Evolutionary conservation across 441 rosid species (phyloP).

Genomic region (Lepidium campestre): DNA sequence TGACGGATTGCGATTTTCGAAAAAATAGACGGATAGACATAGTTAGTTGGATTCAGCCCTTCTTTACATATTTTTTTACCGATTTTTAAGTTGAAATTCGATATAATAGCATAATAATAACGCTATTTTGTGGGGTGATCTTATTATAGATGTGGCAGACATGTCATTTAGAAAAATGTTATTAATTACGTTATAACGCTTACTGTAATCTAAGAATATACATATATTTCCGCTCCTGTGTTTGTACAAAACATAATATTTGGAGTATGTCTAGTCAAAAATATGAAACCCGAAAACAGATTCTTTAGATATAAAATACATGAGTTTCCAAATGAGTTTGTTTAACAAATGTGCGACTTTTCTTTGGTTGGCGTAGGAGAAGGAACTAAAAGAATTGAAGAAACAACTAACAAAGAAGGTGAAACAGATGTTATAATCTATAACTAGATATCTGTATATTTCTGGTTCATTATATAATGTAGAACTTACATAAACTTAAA

Average conservation of each 20-base stretch:
- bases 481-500: not conserved
- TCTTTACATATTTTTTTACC: too few relatives aligned
- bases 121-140: too few relatives aligned
- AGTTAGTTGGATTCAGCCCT: too few relatives aligned
- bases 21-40: too few relatives aligned
- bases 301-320: not conserved
- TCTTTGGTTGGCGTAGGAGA: slow-evolving; percentile 18
- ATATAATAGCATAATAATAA: too few relatives aligned
- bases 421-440: not conserved
- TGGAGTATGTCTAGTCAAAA: not conserved
- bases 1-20: too few relatives aligned
- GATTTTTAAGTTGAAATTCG: too few relatives aligned
- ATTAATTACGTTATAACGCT: too few relatives aligned
- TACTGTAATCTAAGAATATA: too few relatives aligned
- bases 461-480: not conserved
- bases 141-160: too few relatives aligned
- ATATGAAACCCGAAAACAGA: not conserved
- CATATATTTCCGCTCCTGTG: not conserved
- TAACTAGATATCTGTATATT: not conserved
- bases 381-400: slow-evolving; percentile 24
- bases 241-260: not conserved
- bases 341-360: not conserved
- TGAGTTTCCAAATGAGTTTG: not conserved
- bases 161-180: too few relatives aligned
- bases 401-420: slow-evolving; percentile 26